Evolutionary conservation across 2,329 filamentous ascomycete species (phyloP).

Genomic region (Microsporum ferrugineum): DNA sequence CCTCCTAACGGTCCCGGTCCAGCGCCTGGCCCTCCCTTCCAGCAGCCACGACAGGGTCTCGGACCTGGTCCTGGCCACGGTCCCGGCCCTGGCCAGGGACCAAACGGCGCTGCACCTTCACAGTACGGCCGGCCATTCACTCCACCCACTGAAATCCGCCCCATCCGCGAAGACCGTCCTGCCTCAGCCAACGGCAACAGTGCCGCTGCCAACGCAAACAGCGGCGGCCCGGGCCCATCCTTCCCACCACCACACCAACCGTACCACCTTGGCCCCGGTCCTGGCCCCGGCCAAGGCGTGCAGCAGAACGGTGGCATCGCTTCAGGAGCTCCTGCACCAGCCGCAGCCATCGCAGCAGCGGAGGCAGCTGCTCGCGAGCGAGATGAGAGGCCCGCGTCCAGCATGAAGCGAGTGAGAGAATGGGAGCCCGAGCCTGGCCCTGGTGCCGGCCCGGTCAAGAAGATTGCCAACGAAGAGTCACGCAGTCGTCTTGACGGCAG

Average conservation of each 20-base stretch:
- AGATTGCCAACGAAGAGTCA: constrained; percentile 77
- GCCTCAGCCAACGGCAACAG: background rate
- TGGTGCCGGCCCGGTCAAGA: constrained; percentile 47
- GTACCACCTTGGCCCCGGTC: constrained; percentile 56
- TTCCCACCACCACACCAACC: constrained; percentile 71
- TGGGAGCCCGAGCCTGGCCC: constrained; percentile 69
- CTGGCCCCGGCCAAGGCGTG: background rate
- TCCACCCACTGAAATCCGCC: constrained; percentile 71
- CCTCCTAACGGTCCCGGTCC: constrained; percentile 15
- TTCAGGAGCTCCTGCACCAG: constrained; percentile 55
- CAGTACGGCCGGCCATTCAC: constrained; percentile 61
- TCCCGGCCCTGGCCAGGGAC: constrained; percentile 42
- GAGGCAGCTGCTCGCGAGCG: constrained; percentile 55
- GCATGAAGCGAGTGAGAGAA: constrained; percentile 73
- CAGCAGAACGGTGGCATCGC: constrained; percentile 49
- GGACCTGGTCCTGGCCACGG: constrained; percentile 2
- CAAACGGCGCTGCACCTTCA: constrained; percentile 45
- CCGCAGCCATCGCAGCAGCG: constrained; percentile 54
- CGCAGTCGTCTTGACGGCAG: constrained; percentile 73
- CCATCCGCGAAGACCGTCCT: constrained; percentile 70
- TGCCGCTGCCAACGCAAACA: background rate
- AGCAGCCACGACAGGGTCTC: constrained; percentile 34
- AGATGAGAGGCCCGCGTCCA: constrained; percentile 67
- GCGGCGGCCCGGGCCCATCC: constrained; percentile 70
- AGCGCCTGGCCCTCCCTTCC: constrained; percentile 27